Evolutionary conservation across 1,139 yeast species (phyloP).

Genomic region (Yamadazyma atmosphaerica): DNA sequence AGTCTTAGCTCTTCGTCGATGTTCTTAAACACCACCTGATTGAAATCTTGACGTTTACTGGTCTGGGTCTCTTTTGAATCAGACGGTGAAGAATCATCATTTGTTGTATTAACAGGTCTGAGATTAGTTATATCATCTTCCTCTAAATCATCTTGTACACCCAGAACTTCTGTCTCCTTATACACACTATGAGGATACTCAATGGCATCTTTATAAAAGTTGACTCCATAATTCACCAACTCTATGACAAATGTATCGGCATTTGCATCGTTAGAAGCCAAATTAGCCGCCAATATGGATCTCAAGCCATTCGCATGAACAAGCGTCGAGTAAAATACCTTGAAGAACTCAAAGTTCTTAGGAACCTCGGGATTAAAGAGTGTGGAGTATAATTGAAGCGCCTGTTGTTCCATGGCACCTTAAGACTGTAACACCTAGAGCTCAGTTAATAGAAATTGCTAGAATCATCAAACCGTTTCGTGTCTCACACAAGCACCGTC

Average conservation of each 20-base stretch:
- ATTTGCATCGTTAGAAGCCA: constrained; percentile 11
- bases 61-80: neutral
- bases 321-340: constrained; percentile 27
- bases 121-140: constrained; percentile 34
- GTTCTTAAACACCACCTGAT: constrained; percentile 17
- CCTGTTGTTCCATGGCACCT: constrained; percentile 1
- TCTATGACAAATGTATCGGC: constrained; percentile 14
- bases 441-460: neutral
- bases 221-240: constrained; percentile 23
- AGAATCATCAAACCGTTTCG: neutral
- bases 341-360: constrained; percentile 25
- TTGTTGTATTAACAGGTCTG: constrained; percentile 3
- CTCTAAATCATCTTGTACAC: constrained; percentile 5
- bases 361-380: constrained; percentile 22
- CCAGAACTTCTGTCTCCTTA: too few relatives aligned
- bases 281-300: constrained; percentile 24
- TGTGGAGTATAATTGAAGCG: constrained; percentile 22
- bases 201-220: constrained; percentile 17
- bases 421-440: neutral
- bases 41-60: neutral
- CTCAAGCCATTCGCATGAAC: constrained; percentile 26
- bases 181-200: too few relatives aligned
- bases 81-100: neutral
- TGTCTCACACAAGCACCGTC: too few relatives aligned
- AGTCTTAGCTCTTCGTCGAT: constrained; percentile 28